Percentiles rank a stretch among this genome's conserved stretches.
Evolutionary conservation across 441 rosid species (phyloP).

Genomic region (Adansonia gregorii): DNA sequence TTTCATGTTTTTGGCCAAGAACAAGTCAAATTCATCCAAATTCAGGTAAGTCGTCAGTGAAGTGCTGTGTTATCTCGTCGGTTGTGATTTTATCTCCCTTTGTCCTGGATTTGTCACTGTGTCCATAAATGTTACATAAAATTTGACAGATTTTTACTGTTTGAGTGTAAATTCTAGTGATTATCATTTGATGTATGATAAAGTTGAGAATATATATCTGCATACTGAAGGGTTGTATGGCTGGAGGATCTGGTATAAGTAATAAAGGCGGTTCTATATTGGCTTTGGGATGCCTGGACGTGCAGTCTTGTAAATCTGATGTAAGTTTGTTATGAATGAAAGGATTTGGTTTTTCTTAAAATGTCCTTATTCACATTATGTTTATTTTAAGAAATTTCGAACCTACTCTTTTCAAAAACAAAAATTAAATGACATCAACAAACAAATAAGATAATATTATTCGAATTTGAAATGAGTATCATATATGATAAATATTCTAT

Average conservation of each 20-base stretch:
- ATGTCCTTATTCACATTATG: too few relatives aligned
- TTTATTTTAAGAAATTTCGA: not conserved
- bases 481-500: too few relatives aligned
- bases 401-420: not conserved
- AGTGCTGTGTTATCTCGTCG: conserved; percentile 22
- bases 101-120: conserved; percentile 18
- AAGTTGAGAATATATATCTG: conserved; percentile 30
- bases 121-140: conserved; percentile 25
- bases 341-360: not conserved
- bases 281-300: conserved; percentile 23
- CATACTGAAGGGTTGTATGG: conserved; percentile 20
- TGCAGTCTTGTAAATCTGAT: conserved; percentile 22
- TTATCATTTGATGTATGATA: conserved; percentile 37
- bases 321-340: conserved; percentile 7
- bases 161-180: conserved; percentile 43
- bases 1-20: conserved; percentile 67
- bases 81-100: conserved; percentile 24
- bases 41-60: conserved; percentile 30
- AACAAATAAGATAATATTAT: too few relatives aligned
- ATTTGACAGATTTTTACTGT: conserved; percentile 13
- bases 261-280: conserved; percentile 28
- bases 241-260: conserved; percentile 24
- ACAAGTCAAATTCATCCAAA: conserved; percentile 50
- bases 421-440: not conserved
- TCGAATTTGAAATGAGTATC: too few relatives aligned